phyloP scores from a whole-genome alignment of 2,329 filamentous ascomycete genomes.

The Botrytis pseudocinerea region DNA sequence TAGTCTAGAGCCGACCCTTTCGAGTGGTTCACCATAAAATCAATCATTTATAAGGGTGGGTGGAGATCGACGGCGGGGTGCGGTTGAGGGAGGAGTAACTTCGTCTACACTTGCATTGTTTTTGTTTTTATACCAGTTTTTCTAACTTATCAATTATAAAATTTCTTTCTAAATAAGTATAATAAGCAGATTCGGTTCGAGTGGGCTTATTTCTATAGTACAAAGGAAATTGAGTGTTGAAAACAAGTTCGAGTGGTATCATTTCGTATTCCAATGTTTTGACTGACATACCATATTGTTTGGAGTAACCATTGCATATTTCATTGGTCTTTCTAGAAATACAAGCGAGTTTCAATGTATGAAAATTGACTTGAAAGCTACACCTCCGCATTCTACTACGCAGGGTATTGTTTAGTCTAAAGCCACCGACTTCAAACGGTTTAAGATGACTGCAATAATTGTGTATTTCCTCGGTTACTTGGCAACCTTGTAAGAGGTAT shows the following conservation, averaged over 20 bases:
- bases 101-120: neutral
- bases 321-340: neutral
- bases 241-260: neutral
- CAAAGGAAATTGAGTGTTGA: neutral
- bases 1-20: conserved; percentile 1
- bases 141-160: neutral
- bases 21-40: neutral
- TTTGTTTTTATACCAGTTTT: neutral
- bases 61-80: neutral
- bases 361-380: neutral
- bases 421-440: conserved; percentile 2
- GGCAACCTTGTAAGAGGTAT: neutral
- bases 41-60: neutral
- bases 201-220: neutral
- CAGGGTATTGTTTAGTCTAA: conserved; percentile 4
- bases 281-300: neutral
- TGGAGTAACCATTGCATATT: neutral
- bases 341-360: neutral
- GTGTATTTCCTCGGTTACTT: conserved; percentile 6
- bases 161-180: neutral
- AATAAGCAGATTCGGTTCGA: neutral
- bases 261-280: neutral
- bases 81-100: neutral
- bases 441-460: conserved; percentile 1
- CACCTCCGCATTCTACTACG: neutral